Percentiles rank a stretch among this genome's conserved stretches.
phyloP scores from a whole-genome alignment of 306 rosid genomes.

The Neltuma alba region DNA sequence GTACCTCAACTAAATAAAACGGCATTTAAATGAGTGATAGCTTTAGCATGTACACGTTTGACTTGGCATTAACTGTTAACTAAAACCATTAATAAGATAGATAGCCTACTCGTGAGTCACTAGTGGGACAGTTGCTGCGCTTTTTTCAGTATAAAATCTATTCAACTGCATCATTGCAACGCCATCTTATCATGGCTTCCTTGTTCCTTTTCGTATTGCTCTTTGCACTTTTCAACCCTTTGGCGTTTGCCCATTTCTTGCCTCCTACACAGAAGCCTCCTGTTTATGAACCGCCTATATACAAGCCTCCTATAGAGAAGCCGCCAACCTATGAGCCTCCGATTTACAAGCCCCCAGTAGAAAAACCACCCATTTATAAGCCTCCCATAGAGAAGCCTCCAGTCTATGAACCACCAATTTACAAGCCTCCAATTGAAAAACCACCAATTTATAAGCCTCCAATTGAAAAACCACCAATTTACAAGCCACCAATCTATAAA shows the following conservation, averaged over 20 bases:
- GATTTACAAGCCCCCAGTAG: neutral
- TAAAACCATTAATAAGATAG: neutral
- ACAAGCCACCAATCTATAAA: neutral
- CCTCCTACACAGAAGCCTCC: too few species aligned
- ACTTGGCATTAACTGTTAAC: neutral
- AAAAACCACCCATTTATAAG: neutral
- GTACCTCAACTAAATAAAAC: neutral
- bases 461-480: neutral
- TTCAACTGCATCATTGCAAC: neutral
- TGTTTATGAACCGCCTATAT: neutral
- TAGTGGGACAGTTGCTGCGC: too few species aligned
- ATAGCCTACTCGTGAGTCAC: neutral
- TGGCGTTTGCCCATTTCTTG: neutral
- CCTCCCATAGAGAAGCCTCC: neutral
- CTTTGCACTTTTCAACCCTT: neutral
- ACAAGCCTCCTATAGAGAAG: neutral
- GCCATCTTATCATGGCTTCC: neutral
- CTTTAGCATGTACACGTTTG: neutral
- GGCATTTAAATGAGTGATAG: neutral
- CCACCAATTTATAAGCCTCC: neutral
- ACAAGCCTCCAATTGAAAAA: neutral
- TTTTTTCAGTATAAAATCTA: neutral
- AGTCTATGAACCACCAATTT: neutral
- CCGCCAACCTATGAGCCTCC: neutral
- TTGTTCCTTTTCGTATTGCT: neutral